Percentiles rank a stretch among this genome's conserved stretches.
Conservation (phyloP, 495 filamentous ascomycete genomes). For the Xylona heveae region DNA sequence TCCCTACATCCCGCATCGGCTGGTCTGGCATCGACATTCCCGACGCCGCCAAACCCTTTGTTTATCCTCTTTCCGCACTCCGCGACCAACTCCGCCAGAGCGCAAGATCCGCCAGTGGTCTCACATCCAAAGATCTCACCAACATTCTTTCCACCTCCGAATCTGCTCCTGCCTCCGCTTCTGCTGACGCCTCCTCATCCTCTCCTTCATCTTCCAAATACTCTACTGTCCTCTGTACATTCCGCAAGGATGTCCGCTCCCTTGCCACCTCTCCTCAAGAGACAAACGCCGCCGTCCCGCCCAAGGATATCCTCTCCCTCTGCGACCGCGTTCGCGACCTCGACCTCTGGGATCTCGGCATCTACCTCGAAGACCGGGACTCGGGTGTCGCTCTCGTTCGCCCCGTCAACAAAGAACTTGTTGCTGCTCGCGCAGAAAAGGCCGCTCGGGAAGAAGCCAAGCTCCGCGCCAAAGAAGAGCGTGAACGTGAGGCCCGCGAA, state of each 20-base stretch:
- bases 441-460: constrained; percentile 13
- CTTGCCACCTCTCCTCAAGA: constrained; percentile 2
- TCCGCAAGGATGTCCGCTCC: constrained; percentile 4
- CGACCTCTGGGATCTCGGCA: constrained; percentile 4
- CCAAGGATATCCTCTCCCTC: constrained; percentile 4
- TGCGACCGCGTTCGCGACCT: constrained; percentile 6
- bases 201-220: too few relatives aligned
- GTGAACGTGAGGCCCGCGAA: constrained; percentile 23
- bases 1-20: too few relatives aligned
- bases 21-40: constrained; percentile 60
- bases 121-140: constrained; percentile 37
- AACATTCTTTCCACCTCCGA: not conserved
- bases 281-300: not conserved
- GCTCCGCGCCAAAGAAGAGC: constrained; percentile 26
- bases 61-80: constrained; percentile 39
- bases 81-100: constrained; percentile 44
- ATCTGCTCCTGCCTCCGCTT: constrained; percentile 13
- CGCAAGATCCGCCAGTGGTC: constrained; percentile 29
- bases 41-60: constrained; percentile 35
- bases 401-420: constrained; percentile 45
- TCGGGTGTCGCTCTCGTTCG: constrained; percentile 55
- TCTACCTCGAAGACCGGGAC: constrained; percentile 17
- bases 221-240: constrained; percentile 1
- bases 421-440: constrained; percentile 43
- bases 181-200: too few relatives aligned